Evolutionary conservation across 1,139 yeast genomes (phyloP), one percentile per base, ranked within the genome.

Genomic region (Candida neerlandica): DNA sequence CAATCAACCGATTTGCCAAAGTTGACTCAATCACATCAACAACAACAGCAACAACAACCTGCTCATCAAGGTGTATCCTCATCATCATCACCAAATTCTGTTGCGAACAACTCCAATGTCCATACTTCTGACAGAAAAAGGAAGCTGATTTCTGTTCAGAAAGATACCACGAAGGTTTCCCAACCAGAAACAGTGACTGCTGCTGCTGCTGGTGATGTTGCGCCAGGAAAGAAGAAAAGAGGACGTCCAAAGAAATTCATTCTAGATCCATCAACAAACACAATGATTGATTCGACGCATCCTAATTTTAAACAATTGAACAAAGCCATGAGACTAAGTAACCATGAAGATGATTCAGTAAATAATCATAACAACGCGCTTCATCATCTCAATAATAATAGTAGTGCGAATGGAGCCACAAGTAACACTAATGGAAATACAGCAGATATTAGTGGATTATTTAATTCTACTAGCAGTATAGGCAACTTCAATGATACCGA

Each of bases 181-280:
- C 27, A 23, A 23, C 27, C 9, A 23, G 27, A 23, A 23, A 23
- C 27, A 2, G 27, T n/a, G n/a, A n/a, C 27, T 10, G 9, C 27
- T 23, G 9, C 27, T 23, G 27, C 27, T 7, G 27, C 27, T 10
- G 9, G 27, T 23, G 7, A 10, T 5, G 9, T 7, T 23, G 27
- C 27, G 9, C 10, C 5, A 7, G 49, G 67, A 57, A 74, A 73
- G 59, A 70, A 71, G 56, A 71, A 69, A 54, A 61, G 80, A 50
- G 81, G 81, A 3, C 66, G 81, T 42, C 81, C 81, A 15, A 74
- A 67, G 58, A 71, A 75, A 52, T 64, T 74, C 35, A 66, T 76
- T 38, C 66, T 72, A 47, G 81, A 76, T 55, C 77, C 78, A 0
- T 50, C 73, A 14, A 64, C 75, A 10, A 75, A 75, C 53, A 69